phyloP scores from a whole-genome alignment of 176 grass and related monocot genomes.

The Aegilops bicornis region DNA sequence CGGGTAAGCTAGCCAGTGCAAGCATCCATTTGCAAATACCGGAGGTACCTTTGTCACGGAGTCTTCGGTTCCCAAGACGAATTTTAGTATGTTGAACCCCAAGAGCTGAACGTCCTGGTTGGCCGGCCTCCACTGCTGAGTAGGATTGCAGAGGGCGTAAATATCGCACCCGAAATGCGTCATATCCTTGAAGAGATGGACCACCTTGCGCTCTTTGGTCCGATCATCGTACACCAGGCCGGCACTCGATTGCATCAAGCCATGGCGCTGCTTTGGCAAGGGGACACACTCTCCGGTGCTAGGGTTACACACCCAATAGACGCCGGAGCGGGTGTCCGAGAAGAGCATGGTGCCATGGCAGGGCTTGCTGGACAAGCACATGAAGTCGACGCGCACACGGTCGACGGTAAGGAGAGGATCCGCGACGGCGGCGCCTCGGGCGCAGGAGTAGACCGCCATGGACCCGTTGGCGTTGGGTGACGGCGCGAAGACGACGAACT shows the following conservation, averaged over 20 bases:
- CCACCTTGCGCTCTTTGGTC: background rate
- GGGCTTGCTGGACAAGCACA: background rate
- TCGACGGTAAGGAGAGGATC: background rate
- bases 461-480: background rate
- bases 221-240: background rate
- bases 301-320: conserved; percentile 25
- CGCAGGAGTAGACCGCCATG: background rate
- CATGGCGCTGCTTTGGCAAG: background rate
- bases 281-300: conserved; percentile 21
- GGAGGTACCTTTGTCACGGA: background rate
- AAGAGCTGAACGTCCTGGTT: background rate
- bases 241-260: background rate
- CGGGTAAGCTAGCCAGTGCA: conserved; percentile 5
- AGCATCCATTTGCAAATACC: background rate
- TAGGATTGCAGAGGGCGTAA: background rate
- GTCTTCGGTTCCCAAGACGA: too few relatives aligned
- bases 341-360: conserved; percentile 1
- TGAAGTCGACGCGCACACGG: background rate
- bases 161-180: background rate
- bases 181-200: background rate
- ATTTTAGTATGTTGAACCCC: too few relatives aligned
- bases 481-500: background rate
- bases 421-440: background rate
- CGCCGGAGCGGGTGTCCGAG: background rate
- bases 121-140: background rate